A percentile compares a stretch with the other conserved stretches of the same genome.
Evolutionary conservation across 768 basidiomycete species (phyloP).

Genomic region (Suillus luteus): DNA sequence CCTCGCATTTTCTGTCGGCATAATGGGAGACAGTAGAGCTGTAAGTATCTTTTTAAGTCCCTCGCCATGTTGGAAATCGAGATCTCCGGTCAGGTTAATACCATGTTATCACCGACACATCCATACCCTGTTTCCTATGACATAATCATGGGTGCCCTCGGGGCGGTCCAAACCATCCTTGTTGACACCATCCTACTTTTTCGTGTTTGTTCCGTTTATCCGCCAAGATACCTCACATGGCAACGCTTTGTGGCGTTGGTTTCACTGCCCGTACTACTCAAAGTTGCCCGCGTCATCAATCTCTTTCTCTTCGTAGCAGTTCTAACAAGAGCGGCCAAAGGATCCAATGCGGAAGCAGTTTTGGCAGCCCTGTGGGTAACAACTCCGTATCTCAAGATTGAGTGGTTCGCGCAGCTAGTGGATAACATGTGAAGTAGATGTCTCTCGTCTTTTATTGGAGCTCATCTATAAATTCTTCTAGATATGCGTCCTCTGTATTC

Average conservation of each 20-base stretch:
- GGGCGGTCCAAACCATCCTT: conserved; percentile 30
- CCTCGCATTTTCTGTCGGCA: conserved; percentile 25
- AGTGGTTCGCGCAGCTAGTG: conserved; percentile 33
- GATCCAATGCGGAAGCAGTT: conserved; percentile 20
- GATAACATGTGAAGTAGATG: conserved; percentile 30
- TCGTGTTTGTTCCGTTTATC: conserved; percentile 32
- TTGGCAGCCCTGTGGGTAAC: conserved; percentile 23
- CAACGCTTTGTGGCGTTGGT: conserved; percentile 22
- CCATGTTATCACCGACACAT: conserved; percentile 25
- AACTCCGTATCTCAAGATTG: conserved; percentile 34
- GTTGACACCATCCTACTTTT: conserved; percentile 33
- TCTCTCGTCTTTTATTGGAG: background rate
- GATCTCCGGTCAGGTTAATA: conserved; percentile 25
- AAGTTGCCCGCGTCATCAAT: conserved; percentile 31
- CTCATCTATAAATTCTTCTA: conserved; percentile 6
- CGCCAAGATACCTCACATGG: conserved; percentile 19
- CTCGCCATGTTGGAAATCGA: background rate
- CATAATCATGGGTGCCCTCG: conserved; percentile 34
- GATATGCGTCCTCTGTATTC: conserved; percentile 31
- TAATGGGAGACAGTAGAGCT: conserved; percentile 22
- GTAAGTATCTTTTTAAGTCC: conserved; percentile 11
- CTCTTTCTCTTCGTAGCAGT: conserved; percentile 30
- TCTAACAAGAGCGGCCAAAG: conserved; percentile 22
- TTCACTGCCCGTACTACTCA: conserved; percentile 30
- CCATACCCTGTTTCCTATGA: conserved; percentile 27